Base-by-base conservation (phyloP, 2,329 filamentous ascomycete genomes). In the Helotiales sp. region DNA sequence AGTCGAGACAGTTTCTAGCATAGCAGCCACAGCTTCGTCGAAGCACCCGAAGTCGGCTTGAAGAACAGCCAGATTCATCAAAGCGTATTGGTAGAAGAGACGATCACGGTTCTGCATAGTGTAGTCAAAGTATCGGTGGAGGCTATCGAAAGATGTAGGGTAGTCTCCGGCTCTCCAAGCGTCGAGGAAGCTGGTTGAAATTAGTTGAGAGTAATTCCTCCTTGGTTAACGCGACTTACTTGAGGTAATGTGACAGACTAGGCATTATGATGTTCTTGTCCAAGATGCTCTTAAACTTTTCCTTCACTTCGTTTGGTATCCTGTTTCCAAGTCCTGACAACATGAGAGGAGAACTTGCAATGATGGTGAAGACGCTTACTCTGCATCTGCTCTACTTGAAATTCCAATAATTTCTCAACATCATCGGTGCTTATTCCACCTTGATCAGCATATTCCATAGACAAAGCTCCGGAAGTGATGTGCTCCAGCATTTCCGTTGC, bases 71-170 rank as follows among this genome's bases (percentile, higher is more conserved):
- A 97, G 86, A 76, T 97, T 97, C 76, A 99, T 89, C 15, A 98
- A 82, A 0, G 96, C 96, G 77, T 97, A 97, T 77, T 98, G 96
- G 75, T 99, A 98, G 74, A 94, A 94, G 5, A 91, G 87, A 26
- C 92, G 89, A 74, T 97, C 92, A 68, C 89, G 84, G 72, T 89
- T 91, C 74, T 96, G 91, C 88, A 96, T 93, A 1, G 94, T 96
- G 79, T 97, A 97, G 78, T 99, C 96, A 75, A 97, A 99, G 78
- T 97, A 99, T 61, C 93, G 90, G 78, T 98, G 94, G 22, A 99
- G 84, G 72, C 90, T 90, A 75, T 99, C 95, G 76, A 97, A 96
- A 0, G 96, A 91, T 0, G 92, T 93, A 13, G 92, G 89, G 75
- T 95, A 96, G 78, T 98, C 93, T 4, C 95, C 95, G 3, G 93